Evolutionary conservation across 2,329 filamentous ascomycete genomes (phyloP).

Genomic region (Phoma herbarum): DNA sequence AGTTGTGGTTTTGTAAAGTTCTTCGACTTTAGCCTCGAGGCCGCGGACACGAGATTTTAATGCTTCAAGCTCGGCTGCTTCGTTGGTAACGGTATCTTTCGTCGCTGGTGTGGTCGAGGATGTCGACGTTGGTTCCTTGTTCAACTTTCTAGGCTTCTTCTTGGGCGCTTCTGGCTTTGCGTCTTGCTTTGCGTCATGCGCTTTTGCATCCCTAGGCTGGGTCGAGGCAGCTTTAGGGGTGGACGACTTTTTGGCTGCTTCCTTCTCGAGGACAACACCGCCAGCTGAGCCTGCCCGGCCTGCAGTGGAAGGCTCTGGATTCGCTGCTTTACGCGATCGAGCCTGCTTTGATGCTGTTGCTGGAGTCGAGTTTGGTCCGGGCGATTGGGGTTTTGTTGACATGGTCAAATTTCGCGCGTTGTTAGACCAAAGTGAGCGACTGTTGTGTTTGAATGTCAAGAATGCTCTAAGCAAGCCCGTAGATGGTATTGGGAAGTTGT

Average conservation of each 20-base stretch:
- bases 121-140: conserved; percentile 36
- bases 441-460: neutral
- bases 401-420: conserved; percentile 19
- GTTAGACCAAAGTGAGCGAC: neutral
- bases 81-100: neutral
- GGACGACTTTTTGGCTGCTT: conserved; percentile 17
- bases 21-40: conserved; percentile 50
- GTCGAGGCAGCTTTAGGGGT: conserved; percentile 8
- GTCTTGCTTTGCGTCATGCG: neutral
- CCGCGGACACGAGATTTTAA: conserved; percentile 47
- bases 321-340: conserved; percentile 35
- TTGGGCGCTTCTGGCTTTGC: conserved; percentile 19
- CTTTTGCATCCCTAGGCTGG: conserved; percentile 15
- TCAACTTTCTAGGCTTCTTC: conserved; percentile 47
- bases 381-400: conserved; percentile 40
- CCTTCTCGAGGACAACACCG: conserved; percentile 39
- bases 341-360: conserved; percentile 30
- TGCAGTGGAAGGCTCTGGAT: conserved; percentile 7
- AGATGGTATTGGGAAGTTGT: neutral
- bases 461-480: neutral
- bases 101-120: conserved; percentile 8
- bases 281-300: conserved; percentile 43
- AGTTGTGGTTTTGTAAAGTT: conserved; percentile 38
- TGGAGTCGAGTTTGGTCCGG: conserved; percentile 34
- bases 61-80: conserved; percentile 45